A percentile compares a stretch with the other conserved stretches of the same genome.
Conservation (phyloP, 2,329 filamentous ascomycete species). For the Cordyceps farinosa region DNA sequence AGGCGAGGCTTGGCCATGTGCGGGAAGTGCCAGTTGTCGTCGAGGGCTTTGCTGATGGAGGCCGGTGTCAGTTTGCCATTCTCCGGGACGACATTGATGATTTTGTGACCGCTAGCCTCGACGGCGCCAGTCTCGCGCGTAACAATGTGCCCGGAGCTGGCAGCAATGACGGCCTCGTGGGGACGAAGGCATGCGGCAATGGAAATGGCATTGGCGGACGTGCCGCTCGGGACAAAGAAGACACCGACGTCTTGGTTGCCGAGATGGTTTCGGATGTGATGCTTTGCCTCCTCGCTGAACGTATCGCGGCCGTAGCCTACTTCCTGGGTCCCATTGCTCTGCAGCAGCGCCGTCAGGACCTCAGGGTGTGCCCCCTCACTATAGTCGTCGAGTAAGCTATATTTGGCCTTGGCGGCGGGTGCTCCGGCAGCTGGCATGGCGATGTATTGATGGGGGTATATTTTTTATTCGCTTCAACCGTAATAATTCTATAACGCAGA, state of each 20-base stretch:
- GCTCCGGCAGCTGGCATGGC: conserved; percentile 18
- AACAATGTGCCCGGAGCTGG: conserved; percentile 47
- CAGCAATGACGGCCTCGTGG: conserved; percentile 49
- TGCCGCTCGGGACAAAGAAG: conserved; percentile 51
- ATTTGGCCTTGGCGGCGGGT: conserved; percentile 24
- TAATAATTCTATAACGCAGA: neutral
- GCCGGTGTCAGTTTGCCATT: conserved; percentile 46
- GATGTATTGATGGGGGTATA: neutral
- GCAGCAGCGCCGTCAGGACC: conserved; percentile 44
- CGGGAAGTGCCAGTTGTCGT: conserved; percentile 48
- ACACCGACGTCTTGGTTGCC: conserved; percentile 40
- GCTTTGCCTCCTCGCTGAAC: conserved; percentile 40
- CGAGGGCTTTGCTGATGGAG: conserved; percentile 39
- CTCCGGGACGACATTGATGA: conserved; percentile 43
- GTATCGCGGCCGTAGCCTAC: conserved; percentile 45
- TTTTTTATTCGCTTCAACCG: neutral
- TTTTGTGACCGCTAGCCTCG: conserved; percentile 49
- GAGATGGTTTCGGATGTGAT: conserved; percentile 38
- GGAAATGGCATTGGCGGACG: conserved; percentile 49
- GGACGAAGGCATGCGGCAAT: conserved; percentile 49
- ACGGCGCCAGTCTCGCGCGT: conserved; percentile 48
- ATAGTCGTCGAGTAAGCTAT: conserved; percentile 50
- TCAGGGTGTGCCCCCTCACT: conserved; percentile 49
- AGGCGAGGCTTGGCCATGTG: conserved; percentile 49
- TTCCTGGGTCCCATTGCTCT: conserved; percentile 44